Evolutionary conservation across 1,139 yeast genomes (phyloP).

Genomic region (Candida anutae): DNA sequence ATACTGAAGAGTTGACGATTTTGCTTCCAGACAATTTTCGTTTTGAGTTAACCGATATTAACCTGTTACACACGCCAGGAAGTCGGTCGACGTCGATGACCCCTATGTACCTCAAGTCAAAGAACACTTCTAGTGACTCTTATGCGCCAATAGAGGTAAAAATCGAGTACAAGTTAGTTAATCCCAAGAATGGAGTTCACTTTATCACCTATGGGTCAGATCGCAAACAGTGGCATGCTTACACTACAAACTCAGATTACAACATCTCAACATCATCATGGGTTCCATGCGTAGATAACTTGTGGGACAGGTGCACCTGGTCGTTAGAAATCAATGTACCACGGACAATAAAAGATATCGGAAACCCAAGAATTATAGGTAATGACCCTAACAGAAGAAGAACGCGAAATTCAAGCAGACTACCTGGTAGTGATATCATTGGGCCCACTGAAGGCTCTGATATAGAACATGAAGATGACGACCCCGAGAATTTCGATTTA

Average conservation of each 20-base stretch:
- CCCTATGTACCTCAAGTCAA: slow-evolving; percentile 31
- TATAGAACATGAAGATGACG: slow-evolving; percentile 29
- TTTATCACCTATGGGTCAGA: slow-evolving; percentile 50
- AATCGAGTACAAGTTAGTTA: slow-evolving; percentile 57
- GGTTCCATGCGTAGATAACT: slow-evolving; percentile 92
- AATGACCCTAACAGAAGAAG: not conserved
- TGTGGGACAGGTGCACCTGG: slow-evolving; percentile 92
- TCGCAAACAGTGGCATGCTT: slow-evolving; percentile 65
- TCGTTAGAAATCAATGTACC: slow-evolving; percentile 80
- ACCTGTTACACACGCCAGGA: slow-evolving; percentile 33
- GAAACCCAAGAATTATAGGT: slow-evolving; percentile 30
- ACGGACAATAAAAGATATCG: slow-evolving; percentile 67
- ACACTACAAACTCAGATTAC: slow-evolving; percentile 71
- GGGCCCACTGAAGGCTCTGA: not conserved
- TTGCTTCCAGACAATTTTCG: slow-evolving; percentile 66
- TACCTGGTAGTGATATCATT: slow-evolving; percentile 2
- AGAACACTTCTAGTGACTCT: slow-evolving; percentile 27
- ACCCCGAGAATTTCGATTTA: slow-evolving; percentile 47
- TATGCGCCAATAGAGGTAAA: slow-evolving; percentile 69
- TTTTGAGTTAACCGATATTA: slow-evolving; percentile 51
- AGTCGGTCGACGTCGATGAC: slow-evolving; percentile 34
- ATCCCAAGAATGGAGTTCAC: slow-evolving; percentile 68
- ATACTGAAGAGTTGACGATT: slow-evolving; percentile 67
- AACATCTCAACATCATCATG: slow-evolving; percentile 86
- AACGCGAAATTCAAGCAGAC: not conserved